These are phyloP conservation scores for Boletales sp. DNA, from an alignment of 768 basidiomycete species.

Conservation along the genomic window DNA sequence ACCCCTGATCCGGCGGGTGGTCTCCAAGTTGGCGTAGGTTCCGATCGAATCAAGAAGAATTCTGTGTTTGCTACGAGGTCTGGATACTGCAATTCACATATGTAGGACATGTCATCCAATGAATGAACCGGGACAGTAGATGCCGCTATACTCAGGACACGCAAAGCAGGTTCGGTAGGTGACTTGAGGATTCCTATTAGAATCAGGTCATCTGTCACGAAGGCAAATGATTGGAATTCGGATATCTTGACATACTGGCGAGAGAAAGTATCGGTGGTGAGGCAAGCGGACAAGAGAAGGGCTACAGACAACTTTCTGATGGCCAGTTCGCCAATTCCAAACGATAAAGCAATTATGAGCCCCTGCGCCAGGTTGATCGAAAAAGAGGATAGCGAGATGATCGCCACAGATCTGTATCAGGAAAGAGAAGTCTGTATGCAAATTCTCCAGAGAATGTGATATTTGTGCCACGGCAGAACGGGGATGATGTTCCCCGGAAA, in stretches of 20 bases:
- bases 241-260: slow-evolving; percentile 17
- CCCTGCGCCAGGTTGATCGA: slow-evolving; percentile 6
- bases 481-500: slow-evolving; percentile 29
- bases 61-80: slow-evolving; percentile 9
- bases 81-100: slow-evolving; percentile 29
- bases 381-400: slow-evolving; percentile 28
- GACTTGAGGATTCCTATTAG: slow-evolving; percentile 16
- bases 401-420: slow-evolving; percentile 32
- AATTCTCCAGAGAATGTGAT: slow-evolving; percentile 2
- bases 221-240: slow-evolving; percentile 32
- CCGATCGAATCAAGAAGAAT: slow-evolving; percentile 30
- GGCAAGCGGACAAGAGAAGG: not conserved
- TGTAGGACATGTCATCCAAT: slow-evolving; percentile 12
- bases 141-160: slow-evolving; percentile 18
- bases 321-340: slow-evolving; percentile 35
- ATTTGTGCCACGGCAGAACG: slow-evolving; percentile 12
- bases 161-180: slow-evolving; percentile 7
- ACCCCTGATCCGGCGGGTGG: slow-evolving; percentile 3
- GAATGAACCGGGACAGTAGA: not conserved
- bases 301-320: slow-evolving; percentile 25
- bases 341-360: slow-evolving; percentile 20
- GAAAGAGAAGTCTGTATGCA: slow-evolving; percentile 12
- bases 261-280: slow-evolving; percentile 1
- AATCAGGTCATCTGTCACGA: slow-evolving; percentile 31
- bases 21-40: slow-evolving; percentile 29